phyloP scores from a whole-genome alignment of 306 rosid species.

The Rosa lucieae region DNA sequence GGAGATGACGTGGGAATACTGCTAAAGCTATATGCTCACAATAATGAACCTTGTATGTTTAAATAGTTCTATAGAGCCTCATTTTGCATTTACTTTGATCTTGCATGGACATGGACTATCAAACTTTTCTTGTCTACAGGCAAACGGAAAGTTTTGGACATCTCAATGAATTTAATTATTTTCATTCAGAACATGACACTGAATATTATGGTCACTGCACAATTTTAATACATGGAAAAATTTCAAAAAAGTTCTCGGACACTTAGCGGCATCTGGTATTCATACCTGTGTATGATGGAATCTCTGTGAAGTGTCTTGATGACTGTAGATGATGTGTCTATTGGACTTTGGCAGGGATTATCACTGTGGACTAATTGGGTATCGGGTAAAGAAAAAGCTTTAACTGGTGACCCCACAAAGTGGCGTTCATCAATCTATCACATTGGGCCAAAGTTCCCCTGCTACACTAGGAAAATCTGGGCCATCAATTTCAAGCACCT shows the following conservation, averaged over 20 bases:
- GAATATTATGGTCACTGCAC: background rate
- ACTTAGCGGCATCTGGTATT: background rate
- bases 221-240: background rate
- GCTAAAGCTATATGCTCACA: constrained; percentile 41
- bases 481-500: constrained; percentile 25
- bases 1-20: constrained; percentile 89
- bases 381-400: constrained; percentile 42
- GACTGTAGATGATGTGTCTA: constrained; percentile 11
- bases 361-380: constrained; percentile 69
- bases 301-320: background rate
- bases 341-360: constrained; percentile 60
- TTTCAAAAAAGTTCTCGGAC: background rate
- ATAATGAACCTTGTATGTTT: background rate
- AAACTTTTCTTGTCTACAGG: background rate
- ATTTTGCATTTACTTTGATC: background rate
- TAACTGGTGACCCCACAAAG: constrained; percentile 24
- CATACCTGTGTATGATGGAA: background rate
- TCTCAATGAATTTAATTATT: background rate
- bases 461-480: constrained; percentile 19
- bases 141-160: background rate
- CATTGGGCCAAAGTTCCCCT: constrained; percentile 19
- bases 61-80: background rate
- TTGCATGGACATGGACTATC: background rate
- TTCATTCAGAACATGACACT: background rate
- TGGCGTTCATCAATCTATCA: constrained; percentile 31